phyloP scores from a whole-genome alignment of 139 green algal genomes.

The Chlorella sp. region DNA sequence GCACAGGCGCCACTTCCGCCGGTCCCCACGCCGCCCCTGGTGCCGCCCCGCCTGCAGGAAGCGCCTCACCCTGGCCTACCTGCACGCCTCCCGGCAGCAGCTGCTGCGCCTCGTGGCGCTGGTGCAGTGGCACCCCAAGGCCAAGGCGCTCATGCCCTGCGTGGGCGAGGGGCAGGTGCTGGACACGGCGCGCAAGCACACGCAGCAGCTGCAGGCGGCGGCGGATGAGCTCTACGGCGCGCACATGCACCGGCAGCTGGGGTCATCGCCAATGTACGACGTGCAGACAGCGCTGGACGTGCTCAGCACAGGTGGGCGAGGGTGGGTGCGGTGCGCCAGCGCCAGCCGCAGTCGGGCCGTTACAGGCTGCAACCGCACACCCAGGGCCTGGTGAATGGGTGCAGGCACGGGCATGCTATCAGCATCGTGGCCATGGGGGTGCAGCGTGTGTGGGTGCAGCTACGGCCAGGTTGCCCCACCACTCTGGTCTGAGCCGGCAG shows the following conservation, averaged over 20 bases:
- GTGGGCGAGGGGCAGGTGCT: slow-evolving; percentile 27
- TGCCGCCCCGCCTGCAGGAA: slow-evolving; percentile 18
- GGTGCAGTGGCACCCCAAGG: slow-evolving; percentile 29
- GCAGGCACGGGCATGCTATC: no score
- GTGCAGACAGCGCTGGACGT: slow-evolving; percentile 36
- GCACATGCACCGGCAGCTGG: neutral
- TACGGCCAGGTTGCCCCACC: no score
- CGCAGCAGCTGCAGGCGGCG: slow-evolving; percentile 14
- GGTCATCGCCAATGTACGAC: slow-evolving; percentile 31
- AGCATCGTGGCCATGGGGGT: no score
- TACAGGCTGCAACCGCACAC: no score
- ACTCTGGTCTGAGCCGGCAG: no score
- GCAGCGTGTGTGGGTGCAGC: no score
- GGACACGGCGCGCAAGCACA: slow-evolving; percentile 26
- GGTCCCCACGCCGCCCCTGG: neutral
- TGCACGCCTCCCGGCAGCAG: slow-evolving; percentile 31
- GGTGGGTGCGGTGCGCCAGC: no score
- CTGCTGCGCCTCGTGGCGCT: slow-evolving; percentile 29
- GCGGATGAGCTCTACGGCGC: slow-evolving; percentile 14
- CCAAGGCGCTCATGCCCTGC: slow-evolving; percentile 26
- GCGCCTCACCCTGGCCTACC: slow-evolving; percentile 15
- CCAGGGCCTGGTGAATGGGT: no score
- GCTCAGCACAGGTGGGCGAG: slow-evolving; percentile 35
- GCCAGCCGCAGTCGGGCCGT: no score
- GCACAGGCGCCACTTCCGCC: no score